Conservation (phyloP, 345 rosid genomes). For the Limnanthes douglasii region DNA sequence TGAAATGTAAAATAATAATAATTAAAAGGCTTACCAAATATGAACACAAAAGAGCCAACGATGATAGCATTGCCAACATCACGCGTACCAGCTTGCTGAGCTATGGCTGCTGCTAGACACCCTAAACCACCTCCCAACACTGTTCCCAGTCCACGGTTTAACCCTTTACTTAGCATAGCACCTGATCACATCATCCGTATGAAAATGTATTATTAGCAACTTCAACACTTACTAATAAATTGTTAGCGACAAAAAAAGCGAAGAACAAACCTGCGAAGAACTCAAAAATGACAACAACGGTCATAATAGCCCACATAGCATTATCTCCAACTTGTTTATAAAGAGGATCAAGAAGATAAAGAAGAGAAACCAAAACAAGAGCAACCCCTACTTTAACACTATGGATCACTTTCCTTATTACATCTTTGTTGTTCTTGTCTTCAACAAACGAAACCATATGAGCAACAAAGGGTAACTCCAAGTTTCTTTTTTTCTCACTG, state of each 20-base stretch:
- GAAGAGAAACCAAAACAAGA: slow-evolving; percentile 43
- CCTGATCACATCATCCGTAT: slow-evolving; percentile 25
- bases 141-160: slow-evolving; percentile 54
- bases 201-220: too few relatives aligned
- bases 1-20: not conserved
- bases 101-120: slow-evolving; percentile 30
- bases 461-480: too few relatives aligned
- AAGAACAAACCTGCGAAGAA: slow-evolving; percentile 41
- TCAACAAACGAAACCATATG: slow-evolving; percentile 6
- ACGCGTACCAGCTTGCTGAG: slow-evolving; percentile 22
- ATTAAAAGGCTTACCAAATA: slow-evolving; percentile 24
- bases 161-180: slow-evolving; percentile 62
- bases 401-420: slow-evolving; percentile 25
- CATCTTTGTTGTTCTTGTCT: slow-evolving; percentile 9
- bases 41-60: slow-evolving; percentile 26
- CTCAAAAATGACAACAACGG: slow-evolving; percentile 64
- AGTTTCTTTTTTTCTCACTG: too few relatives aligned
- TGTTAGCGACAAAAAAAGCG: not conserved
- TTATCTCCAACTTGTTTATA: slow-evolving; percentile 45
- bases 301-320: slow-evolving; percentile 80
- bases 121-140: slow-evolving; percentile 51
- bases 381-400: slow-evolving; percentile 51
- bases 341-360: slow-evolving; percentile 39
- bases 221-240: too few relatives aligned
- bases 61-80: slow-evolving; percentile 27